phyloP scores from a whole-genome alignment of 176 grass and related monocot species.

The Oryza coarctata region DNA sequence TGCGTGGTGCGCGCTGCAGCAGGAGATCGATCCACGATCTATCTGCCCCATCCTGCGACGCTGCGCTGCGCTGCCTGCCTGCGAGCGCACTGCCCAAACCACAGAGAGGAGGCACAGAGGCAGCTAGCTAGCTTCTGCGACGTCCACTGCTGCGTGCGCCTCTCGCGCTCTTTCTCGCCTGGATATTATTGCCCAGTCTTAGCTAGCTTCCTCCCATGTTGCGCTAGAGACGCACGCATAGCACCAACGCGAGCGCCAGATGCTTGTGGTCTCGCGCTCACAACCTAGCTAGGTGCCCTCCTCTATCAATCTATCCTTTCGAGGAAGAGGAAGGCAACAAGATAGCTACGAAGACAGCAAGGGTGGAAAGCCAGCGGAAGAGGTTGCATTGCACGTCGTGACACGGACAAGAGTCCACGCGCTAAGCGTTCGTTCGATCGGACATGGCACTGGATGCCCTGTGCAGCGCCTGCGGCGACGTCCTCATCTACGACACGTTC shows the following conservation, averaged over 20 bases:
- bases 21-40: slow-evolving; percentile 5
- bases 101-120: neutral
- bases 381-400: neutral
- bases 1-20: neutral
- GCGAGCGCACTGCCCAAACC: slow-evolving; percentile 27
- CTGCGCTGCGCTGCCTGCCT: slow-evolving; percentile 12
- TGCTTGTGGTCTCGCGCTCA: neutral
- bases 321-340: neutral
- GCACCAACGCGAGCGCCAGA: slow-evolving; percentile 5
- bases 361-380: neutral
- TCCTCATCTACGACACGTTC: slow-evolving; percentile 60
- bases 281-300: neutral
- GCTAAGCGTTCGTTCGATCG: neutral
- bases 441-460: slow-evolving; percentile 50
- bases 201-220: slow-evolving; percentile 18
- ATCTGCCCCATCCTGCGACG: neutral
- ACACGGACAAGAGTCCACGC: neutral
- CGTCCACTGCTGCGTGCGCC: neutral
- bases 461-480: slow-evolving; percentile 35
- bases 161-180: neutral
- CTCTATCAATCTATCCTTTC: neutral
- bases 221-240: slow-evolving; percentile 36
- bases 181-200: slow-evolving; percentile 15
- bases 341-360: neutral
- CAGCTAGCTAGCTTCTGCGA: slow-evolving; percentile 12